Conservation (phyloP, 352 stramenopile species). For the Phytophthora pinifolia region DNA sequence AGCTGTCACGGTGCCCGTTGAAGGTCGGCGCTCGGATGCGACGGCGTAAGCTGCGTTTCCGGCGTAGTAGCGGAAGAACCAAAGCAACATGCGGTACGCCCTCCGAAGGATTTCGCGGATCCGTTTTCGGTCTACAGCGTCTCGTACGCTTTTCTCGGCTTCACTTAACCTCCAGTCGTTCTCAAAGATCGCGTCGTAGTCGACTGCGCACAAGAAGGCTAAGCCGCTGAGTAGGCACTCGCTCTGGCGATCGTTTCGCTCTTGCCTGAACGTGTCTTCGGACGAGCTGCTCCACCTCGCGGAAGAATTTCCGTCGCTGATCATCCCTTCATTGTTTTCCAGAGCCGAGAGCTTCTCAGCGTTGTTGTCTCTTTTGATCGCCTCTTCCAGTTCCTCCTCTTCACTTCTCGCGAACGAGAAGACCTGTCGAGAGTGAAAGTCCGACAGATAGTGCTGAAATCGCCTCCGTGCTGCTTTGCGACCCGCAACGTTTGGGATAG, state of each 20-base stretch:
- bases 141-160: conserved; percentile 54
- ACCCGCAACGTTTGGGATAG: background rate
- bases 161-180: conserved; percentile 51
- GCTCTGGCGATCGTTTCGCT: conserved; percentile 3
- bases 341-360: background rate
- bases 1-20: background rate
- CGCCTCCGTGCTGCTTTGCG: conserved; percentile 32
- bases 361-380: background rate
- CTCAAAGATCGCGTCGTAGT: conserved; percentile 55
- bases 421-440: conserved; percentile 60
- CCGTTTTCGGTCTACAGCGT: conserved; percentile 66
- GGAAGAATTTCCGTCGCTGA: background rate
- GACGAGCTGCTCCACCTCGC: background rate
- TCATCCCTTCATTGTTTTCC: background rate
- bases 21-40: conserved; percentile 12
- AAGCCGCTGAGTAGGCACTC: conserved; percentile 39
- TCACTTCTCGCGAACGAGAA: conserved; percentile 44
- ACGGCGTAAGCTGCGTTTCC: conserved; percentile 21
- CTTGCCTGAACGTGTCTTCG: background rate
- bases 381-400: conserved; percentile 13
- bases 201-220: conserved; percentile 18
- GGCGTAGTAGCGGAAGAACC: conserved; percentile 66
- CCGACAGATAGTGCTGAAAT: conserved; percentile 54
- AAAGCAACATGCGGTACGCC: conserved; percentile 61
- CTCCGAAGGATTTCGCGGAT: conserved; percentile 42